Conservation (phyloP, 139 green algal species). For the Marvania coccoides region DNA sequence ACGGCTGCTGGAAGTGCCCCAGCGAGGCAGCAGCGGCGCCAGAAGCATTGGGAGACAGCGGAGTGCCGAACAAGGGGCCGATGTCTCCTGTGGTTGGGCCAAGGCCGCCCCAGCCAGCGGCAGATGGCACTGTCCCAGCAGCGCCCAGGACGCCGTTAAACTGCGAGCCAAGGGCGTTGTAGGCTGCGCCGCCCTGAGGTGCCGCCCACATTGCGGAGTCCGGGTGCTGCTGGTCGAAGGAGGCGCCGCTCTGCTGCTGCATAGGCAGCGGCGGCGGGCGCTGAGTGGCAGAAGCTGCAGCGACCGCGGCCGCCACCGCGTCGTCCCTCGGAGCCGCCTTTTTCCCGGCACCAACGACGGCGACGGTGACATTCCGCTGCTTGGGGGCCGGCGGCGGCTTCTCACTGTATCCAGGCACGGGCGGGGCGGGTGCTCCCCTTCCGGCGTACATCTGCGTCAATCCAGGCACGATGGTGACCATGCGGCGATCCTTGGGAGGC, state of each 20-base stretch:
- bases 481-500: conserved; percentile 1
- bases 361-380: neutral
- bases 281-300: neutral
- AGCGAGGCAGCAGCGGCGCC: no score
- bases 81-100: no score
- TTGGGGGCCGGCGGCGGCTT: neutral
- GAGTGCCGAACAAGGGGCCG: no score
- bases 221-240: neutral
- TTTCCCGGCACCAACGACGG: neutral
- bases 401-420: no score
- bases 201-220: no score
- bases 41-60: no score
- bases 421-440: no score
- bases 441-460: no score
- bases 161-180: neutral
- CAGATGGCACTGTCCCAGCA: no score
- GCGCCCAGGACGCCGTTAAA: neutral
- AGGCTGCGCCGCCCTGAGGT: neutral
- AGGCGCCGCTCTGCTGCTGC: neutral
- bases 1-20: no score
- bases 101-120: no score
- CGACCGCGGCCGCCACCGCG: neutral
- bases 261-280: neutral
- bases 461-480: neutral
- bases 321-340: no score